These are phyloP conservation scores for Canariomyces notabilis DNA, from an alignment of 2,329 filamentous ascomycete genomes.

Conservation along the genomic window DNA sequence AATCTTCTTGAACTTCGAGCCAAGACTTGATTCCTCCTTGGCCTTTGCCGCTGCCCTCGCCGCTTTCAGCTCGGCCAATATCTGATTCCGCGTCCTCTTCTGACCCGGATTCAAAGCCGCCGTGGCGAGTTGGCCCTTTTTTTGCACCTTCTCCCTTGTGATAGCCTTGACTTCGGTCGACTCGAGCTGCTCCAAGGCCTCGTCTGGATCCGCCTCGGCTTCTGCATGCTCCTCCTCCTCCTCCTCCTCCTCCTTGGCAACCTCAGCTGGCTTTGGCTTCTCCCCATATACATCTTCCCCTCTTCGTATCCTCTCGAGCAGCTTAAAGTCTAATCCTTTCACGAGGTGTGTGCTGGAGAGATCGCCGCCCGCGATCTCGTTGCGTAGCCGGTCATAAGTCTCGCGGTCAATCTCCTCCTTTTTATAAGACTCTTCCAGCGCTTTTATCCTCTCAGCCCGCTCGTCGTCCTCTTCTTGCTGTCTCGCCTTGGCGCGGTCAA, in stretches of 20 bases:
- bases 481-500: constrained; percentile 70
- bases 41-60: constrained; percentile 56
- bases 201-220: constrained; percentile 51
- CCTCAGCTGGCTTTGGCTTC: constrained; percentile 26
- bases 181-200: constrained; percentile 58
- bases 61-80: constrained; percentile 62
- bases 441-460: constrained; percentile 62
- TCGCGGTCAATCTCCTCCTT: constrained; percentile 75
- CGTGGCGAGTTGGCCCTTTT: constrained; percentile 55
- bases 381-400: constrained; percentile 69
- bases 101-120: constrained; percentile 48
- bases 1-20: constrained; percentile 61
- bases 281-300: constrained; percentile 63
- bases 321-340: constrained; percentile 83
- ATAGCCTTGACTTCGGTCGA: constrained; percentile 50
- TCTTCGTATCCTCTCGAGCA: constrained; percentile 63
- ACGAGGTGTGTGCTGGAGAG: constrained; percentile 77
- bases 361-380: constrained; percentile 78
- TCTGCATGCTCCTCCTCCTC: constrained; percentile 54
- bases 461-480: constrained; percentile 49
- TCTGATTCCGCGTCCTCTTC: constrained; percentile 61
- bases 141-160: constrained; percentile 47
- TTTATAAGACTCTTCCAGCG: constrained; percentile 76
- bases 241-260: constrained; percentile 51
- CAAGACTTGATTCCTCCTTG: constrained; percentile 46